phyloP scores from a whole-genome alignment of 768 basidiomycete genomes.

The Pleurotus platypus region DNA sequence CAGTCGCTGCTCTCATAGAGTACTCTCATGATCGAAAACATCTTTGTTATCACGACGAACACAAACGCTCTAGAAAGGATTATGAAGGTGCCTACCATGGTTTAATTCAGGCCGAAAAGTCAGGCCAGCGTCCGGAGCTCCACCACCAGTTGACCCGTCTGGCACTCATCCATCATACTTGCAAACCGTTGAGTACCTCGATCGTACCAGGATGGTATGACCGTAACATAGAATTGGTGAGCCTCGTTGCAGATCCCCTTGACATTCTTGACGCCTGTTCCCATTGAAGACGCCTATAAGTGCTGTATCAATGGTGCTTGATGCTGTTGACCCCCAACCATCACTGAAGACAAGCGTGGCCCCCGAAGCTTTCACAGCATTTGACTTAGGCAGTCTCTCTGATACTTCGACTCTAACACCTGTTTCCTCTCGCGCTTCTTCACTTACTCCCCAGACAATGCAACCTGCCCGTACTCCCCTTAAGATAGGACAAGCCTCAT shows the following conservation, averaged over 20 bases:
- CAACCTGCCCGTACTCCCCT: too few relatives aligned
- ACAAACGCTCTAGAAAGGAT: conserved; percentile 21
- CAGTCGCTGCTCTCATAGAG: conserved; percentile 31
- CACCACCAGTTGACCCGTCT: conserved; percentile 37
- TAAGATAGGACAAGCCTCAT: too few relatives aligned
- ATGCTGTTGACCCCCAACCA: too few relatives aligned
- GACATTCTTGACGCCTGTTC: too few relatives aligned
- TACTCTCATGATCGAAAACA: conserved; percentile 18
- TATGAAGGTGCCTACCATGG: conserved; percentile 4
- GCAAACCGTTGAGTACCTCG: conserved; percentile 41
- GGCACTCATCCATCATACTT: conserved; percentile 44
- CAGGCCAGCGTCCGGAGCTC: conserved; percentile 30
- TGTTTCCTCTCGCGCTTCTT: background rate
- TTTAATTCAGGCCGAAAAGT: conserved; percentile 19
- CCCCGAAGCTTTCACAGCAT: background rate
- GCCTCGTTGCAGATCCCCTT: background rate
- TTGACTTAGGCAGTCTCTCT: background rate
- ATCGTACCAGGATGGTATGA: conserved; percentile 67
- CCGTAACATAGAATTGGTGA: background rate
- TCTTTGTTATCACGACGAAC: conserved; percentile 7
- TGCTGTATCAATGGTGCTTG: too few relatives aligned
- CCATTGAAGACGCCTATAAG: too few relatives aligned
- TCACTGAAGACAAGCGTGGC: too few relatives aligned
- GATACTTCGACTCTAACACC: background rate
- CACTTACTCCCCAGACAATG: background rate